Evolutionary conservation across 257 asterid species (phyloP).

Genomic region (Henckelia pumila): DNA sequence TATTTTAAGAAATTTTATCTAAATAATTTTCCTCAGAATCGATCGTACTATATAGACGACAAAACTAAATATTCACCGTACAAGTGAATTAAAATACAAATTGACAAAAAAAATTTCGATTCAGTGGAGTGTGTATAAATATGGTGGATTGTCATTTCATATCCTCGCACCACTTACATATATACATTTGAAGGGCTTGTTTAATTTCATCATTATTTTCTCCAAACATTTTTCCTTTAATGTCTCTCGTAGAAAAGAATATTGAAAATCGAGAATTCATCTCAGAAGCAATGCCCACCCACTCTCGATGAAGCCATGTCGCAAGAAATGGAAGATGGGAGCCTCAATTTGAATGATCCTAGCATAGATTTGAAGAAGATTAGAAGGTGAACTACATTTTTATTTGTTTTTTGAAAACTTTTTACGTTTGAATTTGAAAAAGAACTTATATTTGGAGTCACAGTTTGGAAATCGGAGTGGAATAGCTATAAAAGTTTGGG

Average conservation of each 20-base stretch:
- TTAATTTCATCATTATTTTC: too few species aligned
- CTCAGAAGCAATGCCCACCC: neutral
- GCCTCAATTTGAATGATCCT: slow-evolving; percentile 25
- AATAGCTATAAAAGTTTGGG: too few species aligned
- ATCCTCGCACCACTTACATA: neutral
- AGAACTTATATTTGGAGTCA: too few species aligned
- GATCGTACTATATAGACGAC: too few species aligned
- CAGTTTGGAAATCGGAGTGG: too few species aligned
- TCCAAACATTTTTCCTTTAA: too few species aligned
- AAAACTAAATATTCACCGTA: too few species aligned
- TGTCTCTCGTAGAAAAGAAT: too few species aligned
- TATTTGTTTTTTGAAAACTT: neutral
- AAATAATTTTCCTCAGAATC: too few species aligned
- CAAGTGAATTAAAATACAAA: too few species aligned
- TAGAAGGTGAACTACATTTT: slow-evolving; percentile 39
- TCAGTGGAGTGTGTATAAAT: neutral
- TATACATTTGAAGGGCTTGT: neutral
- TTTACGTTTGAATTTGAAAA: neutral
- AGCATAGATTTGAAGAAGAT: slow-evolving; percentile 33
- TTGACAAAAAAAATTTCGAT: too few species aligned
- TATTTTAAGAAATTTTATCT: too few species aligned
- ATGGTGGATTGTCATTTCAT: neutral
- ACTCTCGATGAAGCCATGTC: neutral
- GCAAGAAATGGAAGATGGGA: slow-evolving; percentile 16
- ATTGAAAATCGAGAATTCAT: neutral